These are phyloP conservation scores for Fusarium musae DNA, from an alignment of 2,329 filamentous ascomycete species.

Conservation along the genomic window DNA sequence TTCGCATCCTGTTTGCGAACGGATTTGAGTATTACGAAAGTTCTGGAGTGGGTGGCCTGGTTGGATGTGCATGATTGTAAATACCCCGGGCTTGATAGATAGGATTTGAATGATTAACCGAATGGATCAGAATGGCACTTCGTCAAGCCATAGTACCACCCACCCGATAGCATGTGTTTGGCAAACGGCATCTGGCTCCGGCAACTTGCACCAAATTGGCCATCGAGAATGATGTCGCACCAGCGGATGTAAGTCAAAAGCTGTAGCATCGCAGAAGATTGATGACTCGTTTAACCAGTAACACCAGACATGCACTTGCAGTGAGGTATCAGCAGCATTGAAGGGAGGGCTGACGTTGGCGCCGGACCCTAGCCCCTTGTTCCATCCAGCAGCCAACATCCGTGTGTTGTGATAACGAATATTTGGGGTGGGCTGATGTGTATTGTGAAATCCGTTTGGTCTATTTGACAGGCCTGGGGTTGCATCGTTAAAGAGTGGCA, in stretches of 20 bases:
- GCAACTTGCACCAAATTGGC: neutral
- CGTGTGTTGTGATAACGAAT: slow-evolving; percentile 9
- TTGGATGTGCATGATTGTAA: slow-evolving; percentile 12
- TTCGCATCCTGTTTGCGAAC: neutral
- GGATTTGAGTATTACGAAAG: neutral
- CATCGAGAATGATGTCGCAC: neutral
- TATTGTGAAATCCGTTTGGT: slow-evolving; percentile 1
- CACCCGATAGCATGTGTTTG: too few relatives aligned
- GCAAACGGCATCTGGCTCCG: slow-evolving; percentile 1
- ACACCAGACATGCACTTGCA: neutral
- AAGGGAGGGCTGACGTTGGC: slow-evolving; percentile 12
- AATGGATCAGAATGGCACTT: neutral
- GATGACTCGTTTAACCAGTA: slow-evolving; percentile 1
- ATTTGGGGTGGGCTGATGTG: slow-evolving; percentile 14
- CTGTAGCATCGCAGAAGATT: neutral
- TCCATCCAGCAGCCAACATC: neutral
- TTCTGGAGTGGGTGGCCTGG: neutral
- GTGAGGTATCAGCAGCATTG: neutral
- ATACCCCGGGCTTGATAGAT: slow-evolving; percentile 26
- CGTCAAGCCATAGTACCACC: neutral
- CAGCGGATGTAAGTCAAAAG: neutral
- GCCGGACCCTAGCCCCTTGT: slow-evolving; percentile 4
- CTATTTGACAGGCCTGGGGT: slow-evolving; percentile 13
- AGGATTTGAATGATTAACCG: slow-evolving; percentile 8
- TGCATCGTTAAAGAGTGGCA: slow-evolving; percentile 25